A percentile compares a stretch with the other conserved stretches of the same genome.
These are phyloP conservation scores for Entoloma clypeatum DNA, from an alignment of 1,284 basidiomycete species.

Conservation along the genomic window DNA sequence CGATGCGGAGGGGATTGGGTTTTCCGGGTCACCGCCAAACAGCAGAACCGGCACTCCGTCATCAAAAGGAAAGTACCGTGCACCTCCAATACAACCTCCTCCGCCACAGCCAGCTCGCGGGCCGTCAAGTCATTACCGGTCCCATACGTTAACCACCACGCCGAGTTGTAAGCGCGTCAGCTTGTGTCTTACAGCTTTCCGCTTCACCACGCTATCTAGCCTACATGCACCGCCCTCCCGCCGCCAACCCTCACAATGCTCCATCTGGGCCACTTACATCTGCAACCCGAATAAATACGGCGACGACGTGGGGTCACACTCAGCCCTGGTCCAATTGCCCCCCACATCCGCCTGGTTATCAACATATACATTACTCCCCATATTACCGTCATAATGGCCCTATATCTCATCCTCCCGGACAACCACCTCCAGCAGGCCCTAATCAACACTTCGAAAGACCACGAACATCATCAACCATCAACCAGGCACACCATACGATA, in stretches of 20 bases:
- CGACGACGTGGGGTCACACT: slow-evolving; percentile 37
- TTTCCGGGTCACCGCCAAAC: slow-evolving; percentile 40
- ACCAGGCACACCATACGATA: no score
- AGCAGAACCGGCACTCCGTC: slow-evolving; percentile 50
- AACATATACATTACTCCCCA: slow-evolving; percentile 44
- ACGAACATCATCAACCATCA: no score
- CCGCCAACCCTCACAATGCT: slow-evolving; percentile 30
- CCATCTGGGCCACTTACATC: slow-evolving; percentile 49
- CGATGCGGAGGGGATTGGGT: slow-evolving; percentile 32
- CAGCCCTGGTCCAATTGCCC: slow-evolving; percentile 34
- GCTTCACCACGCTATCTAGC: slow-evolving; percentile 20
- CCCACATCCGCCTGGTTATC: slow-evolving; percentile 34
- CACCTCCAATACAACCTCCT: slow-evolving; percentile 23
- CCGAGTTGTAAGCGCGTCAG: slow-evolving; percentile 17
- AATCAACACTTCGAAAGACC: no score
- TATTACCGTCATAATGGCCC: slow-evolving; percentile 44
- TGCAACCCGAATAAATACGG: slow-evolving; percentile 43
- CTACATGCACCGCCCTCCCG: slow-evolving; percentile 31
- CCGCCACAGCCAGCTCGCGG: slow-evolving; percentile 33
- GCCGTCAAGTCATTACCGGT: slow-evolving; percentile 58
- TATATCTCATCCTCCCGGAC: slow-evolving; percentile 19
- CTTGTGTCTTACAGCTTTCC: slow-evolving; percentile 11
- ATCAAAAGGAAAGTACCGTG: slow-evolving; percentile 40
- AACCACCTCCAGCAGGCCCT: slow-evolving; percentile 5
- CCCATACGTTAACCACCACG: slow-evolving; percentile 43